Evolutionary conservation across 441 rosid genomes (phyloP).

Genomic region (Gossypium aridum): DNA sequence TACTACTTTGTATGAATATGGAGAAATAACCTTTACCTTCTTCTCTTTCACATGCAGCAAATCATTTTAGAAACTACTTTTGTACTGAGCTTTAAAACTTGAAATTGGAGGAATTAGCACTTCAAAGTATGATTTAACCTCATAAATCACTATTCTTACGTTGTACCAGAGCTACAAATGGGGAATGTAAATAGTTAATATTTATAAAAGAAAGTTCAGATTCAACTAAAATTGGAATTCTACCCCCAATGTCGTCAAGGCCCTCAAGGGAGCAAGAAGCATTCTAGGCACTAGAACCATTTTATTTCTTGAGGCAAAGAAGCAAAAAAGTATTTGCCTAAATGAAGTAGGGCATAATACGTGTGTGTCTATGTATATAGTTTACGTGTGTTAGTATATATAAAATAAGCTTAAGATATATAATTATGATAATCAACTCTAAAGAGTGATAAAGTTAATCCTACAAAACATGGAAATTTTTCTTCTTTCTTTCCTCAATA

Average conservation of each 20-base stretch:
- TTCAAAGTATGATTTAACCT: neutral
- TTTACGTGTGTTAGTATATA: too few species aligned
- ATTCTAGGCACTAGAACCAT: neutral
- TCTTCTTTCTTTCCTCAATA: neutral
- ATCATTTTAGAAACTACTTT: neutral
- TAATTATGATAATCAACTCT: too few species aligned
- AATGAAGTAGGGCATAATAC: neutral
- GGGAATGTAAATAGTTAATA: neutral
- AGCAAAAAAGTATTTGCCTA: neutral
- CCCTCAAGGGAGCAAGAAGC: neutral
- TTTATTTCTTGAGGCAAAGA: neutral
- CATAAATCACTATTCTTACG: neutral
- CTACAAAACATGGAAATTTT: neutral
- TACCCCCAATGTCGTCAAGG: neutral
- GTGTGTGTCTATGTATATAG: neutral
- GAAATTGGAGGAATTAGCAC: neutral
- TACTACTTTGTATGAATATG: neutral
- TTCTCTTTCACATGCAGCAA: neutral
- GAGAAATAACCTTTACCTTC: neutral
- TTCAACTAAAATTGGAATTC: neutral
- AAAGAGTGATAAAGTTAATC: too few species aligned
- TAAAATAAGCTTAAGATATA: too few species aligned
- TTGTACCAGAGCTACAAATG: neutral
- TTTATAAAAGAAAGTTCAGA: neutral
- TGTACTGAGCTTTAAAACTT: neutral